Evolutionary conservation across 1,139 yeast species (phyloP), one percentile per base, ranked within the genome.

Genomic region (Arxiozyma slooffiae): DNA sequence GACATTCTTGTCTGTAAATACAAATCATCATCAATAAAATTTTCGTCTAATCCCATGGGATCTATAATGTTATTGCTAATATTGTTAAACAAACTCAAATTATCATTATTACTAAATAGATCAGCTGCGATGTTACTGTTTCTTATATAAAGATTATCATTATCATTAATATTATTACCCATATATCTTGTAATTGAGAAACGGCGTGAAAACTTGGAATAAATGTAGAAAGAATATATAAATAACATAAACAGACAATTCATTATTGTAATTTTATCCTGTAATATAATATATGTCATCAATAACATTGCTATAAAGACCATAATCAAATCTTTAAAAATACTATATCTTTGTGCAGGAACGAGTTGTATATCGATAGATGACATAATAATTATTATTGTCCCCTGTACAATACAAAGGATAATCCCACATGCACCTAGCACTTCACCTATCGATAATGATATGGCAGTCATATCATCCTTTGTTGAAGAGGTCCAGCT

Each of bases 361-460:
- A 58, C 52, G 8, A 65, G 46, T 7, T 57, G 52, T 8, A 63
- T 44, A 2, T 53, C 36, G 8, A 57, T 52, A 3, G 54, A 50
- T 3, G 63, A 52, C 67, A 65, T 64, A 11, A 58, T 56, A 17
- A 64, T 54, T 20, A 66, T 59, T 6, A 67, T 58, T 3, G 67
- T 60, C 8, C 70, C 70, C 37, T 57, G 58, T 1, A 67, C 69
- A 16, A 67, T 58, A 51, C 69, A 67, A 38, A 67, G 48, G 4
- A 67, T 66, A 20, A 66, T 64, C 16, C 70, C 70, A 54, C 69
- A 66, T 5, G 70, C 66, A 2, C 70, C 70, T 14, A 67, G 41
- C 1, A 92, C 75, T 66, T 90, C 97, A 2, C 97, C 95, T 5
- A 92, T 70, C 0, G 98, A 97, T 61, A 92, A 70, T 4, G 87